These are phyloP conservation scores for Candida dajiaensis DNA, from an alignment of 805 yeast species.

Conservation along the genomic window DNA sequence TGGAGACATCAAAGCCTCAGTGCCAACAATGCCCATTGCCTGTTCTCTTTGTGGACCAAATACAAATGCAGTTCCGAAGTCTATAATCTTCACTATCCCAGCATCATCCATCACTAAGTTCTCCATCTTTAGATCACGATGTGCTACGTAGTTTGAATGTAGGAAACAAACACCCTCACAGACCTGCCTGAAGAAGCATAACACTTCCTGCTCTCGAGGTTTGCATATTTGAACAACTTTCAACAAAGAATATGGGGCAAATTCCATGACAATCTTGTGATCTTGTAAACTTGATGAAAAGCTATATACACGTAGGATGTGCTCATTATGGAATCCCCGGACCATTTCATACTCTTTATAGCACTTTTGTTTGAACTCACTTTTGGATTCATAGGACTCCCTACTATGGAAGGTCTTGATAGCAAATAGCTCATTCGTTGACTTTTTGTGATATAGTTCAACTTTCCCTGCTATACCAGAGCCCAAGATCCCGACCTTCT, in stretches of 20 bases:
- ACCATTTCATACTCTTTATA: constrained; percentile 75
- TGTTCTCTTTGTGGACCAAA: constrained; percentile 44
- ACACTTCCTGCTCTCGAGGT: constrained; percentile 57
- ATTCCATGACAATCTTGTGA: constrained; percentile 79
- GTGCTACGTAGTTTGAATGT: constrained; percentile 77
- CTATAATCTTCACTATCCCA: constrained; percentile 81
- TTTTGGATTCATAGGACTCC: constrained; percentile 49
- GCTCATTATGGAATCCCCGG: constrained; percentile 47
- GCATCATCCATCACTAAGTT: constrained; percentile 72
- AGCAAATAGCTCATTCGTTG: constrained; percentile 25
- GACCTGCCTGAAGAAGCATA: constrained; percentile 79
- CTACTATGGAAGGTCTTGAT: constrained; percentile 38
- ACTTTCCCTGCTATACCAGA: constrained; percentile 31
- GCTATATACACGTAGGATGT: constrained; percentile 70
- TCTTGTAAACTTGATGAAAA: constrained; percentile 54
- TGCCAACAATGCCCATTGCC: constrained; percentile 84
- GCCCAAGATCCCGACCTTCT: constrained; percentile 18
- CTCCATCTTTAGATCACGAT: constrained; percentile 86
- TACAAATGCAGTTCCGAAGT: constrained; percentile 86
- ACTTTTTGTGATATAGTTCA: constrained; percentile 24
- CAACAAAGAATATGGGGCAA: constrained; percentile 81
- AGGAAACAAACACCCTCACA: constrained; percentile 66
- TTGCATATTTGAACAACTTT: constrained; percentile 80
- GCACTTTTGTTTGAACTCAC: constrained; percentile 67
- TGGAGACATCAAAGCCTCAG: constrained; percentile 91